These are phyloP conservation scores for Rhytidhysteron rufulum DNA, from an alignment of 2,329 filamentous ascomycete species.

Conservation along the genomic window DNA sequence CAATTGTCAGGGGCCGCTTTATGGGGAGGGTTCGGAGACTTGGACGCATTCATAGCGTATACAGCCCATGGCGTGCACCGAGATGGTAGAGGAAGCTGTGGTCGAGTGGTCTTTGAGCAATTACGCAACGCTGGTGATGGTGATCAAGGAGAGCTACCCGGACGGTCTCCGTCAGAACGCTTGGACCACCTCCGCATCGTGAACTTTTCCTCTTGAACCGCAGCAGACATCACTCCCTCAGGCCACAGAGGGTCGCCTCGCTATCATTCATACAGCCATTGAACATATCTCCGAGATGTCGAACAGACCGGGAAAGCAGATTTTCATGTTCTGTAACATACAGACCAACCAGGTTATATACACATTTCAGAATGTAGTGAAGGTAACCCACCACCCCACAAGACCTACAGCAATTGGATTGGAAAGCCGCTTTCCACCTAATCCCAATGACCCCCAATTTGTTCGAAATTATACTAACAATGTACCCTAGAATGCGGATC, in stretches of 20 bases:
- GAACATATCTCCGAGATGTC: constrained; percentile 35
- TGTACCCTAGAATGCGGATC: constrained; percentile 45
- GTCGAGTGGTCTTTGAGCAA: too few relatives aligned
- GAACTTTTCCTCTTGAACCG: background rate
- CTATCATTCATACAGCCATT: constrained; percentile 32
- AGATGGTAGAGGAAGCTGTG: too few relatives aligned
- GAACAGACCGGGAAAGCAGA: constrained; percentile 47
- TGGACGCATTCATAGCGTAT: too few relatives aligned
- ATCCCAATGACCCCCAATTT: background rate
- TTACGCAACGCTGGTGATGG: too few relatives aligned
- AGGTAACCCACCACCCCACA: too few relatives aligned
- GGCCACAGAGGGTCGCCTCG: constrained; percentile 7
- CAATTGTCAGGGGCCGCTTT: too few relatives aligned
- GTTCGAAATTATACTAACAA: background rate
- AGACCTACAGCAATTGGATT: background rate
- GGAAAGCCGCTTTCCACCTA: background rate
- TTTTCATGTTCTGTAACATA: constrained; percentile 60
- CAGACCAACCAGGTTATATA: constrained; percentile 63
- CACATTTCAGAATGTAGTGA: constrained; percentile 54
- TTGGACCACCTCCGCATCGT: too few relatives aligned
- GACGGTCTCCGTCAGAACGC: too few relatives aligned
- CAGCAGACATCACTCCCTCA: background rate
- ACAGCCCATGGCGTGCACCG: too few relatives aligned
- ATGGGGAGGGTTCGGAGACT: too few relatives aligned
- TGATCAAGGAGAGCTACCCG: too few relatives aligned